phyloP scores from a whole-genome alignment of 371 early-diverging fungal species.

The Mortierella sp. region DNA sequence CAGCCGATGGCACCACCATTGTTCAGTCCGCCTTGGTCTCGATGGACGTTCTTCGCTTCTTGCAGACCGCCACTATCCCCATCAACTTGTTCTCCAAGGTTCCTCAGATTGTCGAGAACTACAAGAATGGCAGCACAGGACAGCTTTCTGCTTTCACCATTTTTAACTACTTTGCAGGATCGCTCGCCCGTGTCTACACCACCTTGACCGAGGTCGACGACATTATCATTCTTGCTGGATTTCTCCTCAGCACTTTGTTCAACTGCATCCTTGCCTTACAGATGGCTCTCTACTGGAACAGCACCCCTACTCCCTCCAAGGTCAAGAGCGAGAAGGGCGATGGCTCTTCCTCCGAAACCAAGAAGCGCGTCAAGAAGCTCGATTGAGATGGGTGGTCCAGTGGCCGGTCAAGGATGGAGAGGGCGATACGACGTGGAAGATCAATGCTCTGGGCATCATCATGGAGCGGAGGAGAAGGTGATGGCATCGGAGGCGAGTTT shows the following conservation, averaged over 20 bases:
- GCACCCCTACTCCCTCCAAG: slow-evolving; percentile 18
- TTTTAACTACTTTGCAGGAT: slow-evolving; percentile 87
- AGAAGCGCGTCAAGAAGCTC: slow-evolving; percentile 57
- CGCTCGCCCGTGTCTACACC: slow-evolving; percentile 91
- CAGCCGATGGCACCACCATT: slow-evolving; percentile 51
- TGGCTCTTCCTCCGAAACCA: slow-evolving; percentile 35
- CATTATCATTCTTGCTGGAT: slow-evolving; percentile 77
- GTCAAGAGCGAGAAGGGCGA: slow-evolving; percentile 28
- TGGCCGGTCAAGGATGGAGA: slow-evolving; percentile 51
- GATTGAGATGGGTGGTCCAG: slow-evolving; percentile 60
- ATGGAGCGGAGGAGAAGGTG: slow-evolving; percentile 7
- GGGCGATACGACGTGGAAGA: slow-evolving; percentile 31
- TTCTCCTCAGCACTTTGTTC: slow-evolving; percentile 76
- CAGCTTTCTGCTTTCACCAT: slow-evolving; percentile 91
- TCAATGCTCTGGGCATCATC: slow-evolving; percentile 28
- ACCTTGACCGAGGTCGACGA: slow-evolving; percentile 93
- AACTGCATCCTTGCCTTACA: slow-evolving; percentile 88
- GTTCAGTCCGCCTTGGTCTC: slow-evolving; percentile 63
- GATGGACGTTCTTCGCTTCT: slow-evolving; percentile 63
- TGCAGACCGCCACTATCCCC: slow-evolving; percentile 89
- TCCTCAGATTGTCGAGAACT: slow-evolving; percentile 90
- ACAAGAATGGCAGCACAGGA: slow-evolving; percentile 85
- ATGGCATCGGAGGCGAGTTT: slow-evolving; percentile 6
- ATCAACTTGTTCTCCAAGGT: slow-evolving; percentile 83
- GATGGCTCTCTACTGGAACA: slow-evolving; percentile 87